Percentiles rank a stretch among this genome's conserved stretches.
Evolutionary conservation across 2,329 filamentous ascomycete genomes (phyloP).

Genomic region (Tolypocladium endophyticum): DNA sequence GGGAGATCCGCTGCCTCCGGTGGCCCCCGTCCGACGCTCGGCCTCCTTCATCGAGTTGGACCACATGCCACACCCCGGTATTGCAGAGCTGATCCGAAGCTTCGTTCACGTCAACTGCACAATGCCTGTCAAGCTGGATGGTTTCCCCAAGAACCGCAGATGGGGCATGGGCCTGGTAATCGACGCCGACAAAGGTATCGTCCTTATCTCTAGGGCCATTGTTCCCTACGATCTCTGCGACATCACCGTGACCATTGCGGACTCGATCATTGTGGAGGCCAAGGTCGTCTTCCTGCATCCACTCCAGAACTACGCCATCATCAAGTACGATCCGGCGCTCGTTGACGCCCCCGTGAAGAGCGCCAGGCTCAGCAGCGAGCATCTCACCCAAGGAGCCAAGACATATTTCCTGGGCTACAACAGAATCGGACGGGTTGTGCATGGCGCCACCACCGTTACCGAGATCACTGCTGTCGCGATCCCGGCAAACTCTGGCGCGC

Average conservation of each 20-base stretch:
- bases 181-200: constrained; percentile 89
- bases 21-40: constrained; percentile 60
- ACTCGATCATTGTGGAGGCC: constrained; percentile 88
- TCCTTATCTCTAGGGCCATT: constrained; percentile 86
- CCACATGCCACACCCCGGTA: constrained; percentile 76
- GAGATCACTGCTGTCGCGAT: constrained; percentile 97
- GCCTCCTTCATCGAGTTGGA: constrained; percentile 89
- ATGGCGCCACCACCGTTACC: constrained; percentile 88
- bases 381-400: constrained; percentile 84
- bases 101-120: constrained; percentile 89
- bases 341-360: constrained; percentile 92
- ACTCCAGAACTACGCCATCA: constrained; percentile 89
- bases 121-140: constrained; percentile 93
- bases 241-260: constrained; percentile 90
- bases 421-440: constrained; percentile 84
- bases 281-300: constrained; percentile 95
- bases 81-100: constrained; percentile 87
- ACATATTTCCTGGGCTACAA: constrained; percentile 99
- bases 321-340: constrained; percentile 86
- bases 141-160: constrained; percentile 90
- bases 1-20: constrained; percentile 66
- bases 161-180: constrained; percentile 96
- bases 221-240: constrained; percentile 96
- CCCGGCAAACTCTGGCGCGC: constrained; percentile 83
- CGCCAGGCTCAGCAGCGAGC: constrained; percentile 68